These are phyloP conservation scores for Suillus ampliporus DNA, from an alignment of 768 basidiomycete species.

Conservation along the genomic window DNA sequence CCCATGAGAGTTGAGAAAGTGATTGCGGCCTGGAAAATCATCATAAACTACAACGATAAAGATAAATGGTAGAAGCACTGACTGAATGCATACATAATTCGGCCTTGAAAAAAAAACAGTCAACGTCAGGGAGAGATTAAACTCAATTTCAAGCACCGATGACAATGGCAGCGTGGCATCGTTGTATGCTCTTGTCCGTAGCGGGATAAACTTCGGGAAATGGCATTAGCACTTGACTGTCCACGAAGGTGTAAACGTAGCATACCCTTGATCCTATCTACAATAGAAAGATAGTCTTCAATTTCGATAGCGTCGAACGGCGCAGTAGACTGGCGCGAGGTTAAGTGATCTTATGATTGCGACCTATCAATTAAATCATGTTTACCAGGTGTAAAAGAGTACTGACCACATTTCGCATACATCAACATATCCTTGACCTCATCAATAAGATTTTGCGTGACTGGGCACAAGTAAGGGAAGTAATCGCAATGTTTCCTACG, in stretches of 20 bases:
- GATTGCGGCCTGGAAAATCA: slow-evolving; percentile 31
- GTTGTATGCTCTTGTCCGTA: slow-evolving; percentile 4
- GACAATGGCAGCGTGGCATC: slow-evolving; percentile 26
- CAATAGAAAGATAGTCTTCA: slow-evolving; percentile 27
- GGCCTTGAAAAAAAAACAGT: slow-evolving; percentile 27
- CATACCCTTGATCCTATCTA: slow-evolving; percentile 32
- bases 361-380: not conserved
- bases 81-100: slow-evolving; percentile 39
- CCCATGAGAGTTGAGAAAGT: slow-evolving; percentile 49
- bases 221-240: not conserved
- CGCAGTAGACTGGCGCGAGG: slow-evolving; percentile 33
- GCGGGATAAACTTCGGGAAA: not conserved
- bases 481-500: slow-evolving; percentile 42
- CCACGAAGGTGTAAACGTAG: not conserved
- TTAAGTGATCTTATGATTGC: slow-evolving; percentile 30
- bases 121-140: slow-evolving; percentile 5
- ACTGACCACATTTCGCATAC: slow-evolving; percentile 7
- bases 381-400: not conserved
- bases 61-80: slow-evolving; percentile 5
- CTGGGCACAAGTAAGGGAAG: slow-evolving; percentile 22
- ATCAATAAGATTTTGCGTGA: not conserved
- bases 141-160: slow-evolving; percentile 21
- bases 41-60: not conserved
- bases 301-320: slow-evolving; percentile 25
- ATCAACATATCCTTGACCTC: slow-evolving; percentile 1